Evolutionary conservation across 306 rosid species (phyloP).

Genomic region (Castanopsis chinensis): DNA sequence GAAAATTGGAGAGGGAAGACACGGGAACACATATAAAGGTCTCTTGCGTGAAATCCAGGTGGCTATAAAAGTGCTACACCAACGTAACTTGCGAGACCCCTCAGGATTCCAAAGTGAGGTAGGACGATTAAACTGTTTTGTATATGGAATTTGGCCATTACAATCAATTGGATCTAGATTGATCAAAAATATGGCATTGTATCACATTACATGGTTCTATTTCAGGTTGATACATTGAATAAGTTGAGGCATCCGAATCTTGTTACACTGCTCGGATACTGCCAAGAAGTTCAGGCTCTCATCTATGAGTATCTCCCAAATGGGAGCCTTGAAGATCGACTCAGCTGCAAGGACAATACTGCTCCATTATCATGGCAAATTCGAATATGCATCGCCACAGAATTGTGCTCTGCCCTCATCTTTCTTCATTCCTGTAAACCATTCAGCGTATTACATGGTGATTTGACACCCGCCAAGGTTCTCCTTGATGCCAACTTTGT

Average conservation of each 20-base stretch:
- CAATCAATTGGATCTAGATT: not conserved
- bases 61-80: slow-evolving; percentile 40
- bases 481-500: slow-evolving; percentile 71
- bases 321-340: slow-evolving; percentile 91
- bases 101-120: slow-evolving; percentile 53
- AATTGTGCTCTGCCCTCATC: slow-evolving; percentile 74
- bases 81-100: slow-evolving; percentile 46
- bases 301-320: slow-evolving; percentile 80
- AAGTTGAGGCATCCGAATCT: slow-evolving; percentile 84
- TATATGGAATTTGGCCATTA: not conserved
- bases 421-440: slow-evolving; percentile 86
- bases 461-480: slow-evolving; percentile 76
- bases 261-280: slow-evolving; percentile 76
- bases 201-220: slow-evolving; percentile 10
- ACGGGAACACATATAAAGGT: slow-evolving; percentile 43
- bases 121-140: not conserved
- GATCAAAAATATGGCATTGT: not conserved
- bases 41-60: slow-evolving; percentile 42
- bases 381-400: slow-evolving; percentile 66
- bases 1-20: slow-evolving; percentile 63
- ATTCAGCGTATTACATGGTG: slow-evolving; percentile 73
- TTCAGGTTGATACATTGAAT: slow-evolving; percentile 73
- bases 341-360: slow-evolving; percentile 58
- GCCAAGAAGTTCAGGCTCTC: slow-evolving; percentile 64
- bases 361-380: slow-evolving; percentile 83